phyloP scores from a whole-genome alignment of 139 green algal species.

The Chlorella sp. region DNA sequence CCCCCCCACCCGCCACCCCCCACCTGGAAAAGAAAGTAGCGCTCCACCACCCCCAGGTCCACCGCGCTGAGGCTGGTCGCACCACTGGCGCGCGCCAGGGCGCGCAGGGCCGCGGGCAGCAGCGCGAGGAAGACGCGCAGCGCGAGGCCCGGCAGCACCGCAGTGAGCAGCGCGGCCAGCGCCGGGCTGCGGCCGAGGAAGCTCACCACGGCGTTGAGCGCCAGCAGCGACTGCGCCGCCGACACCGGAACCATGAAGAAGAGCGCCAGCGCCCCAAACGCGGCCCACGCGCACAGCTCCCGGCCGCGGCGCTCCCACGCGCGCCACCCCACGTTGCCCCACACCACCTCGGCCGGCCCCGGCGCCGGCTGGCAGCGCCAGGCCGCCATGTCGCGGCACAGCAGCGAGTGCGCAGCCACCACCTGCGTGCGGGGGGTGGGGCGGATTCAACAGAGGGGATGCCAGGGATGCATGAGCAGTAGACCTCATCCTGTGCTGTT shows the following conservation, averaged over 20 bases:
- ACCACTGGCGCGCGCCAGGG: background rate
- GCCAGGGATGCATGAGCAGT: background rate
- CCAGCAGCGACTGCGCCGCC: constrained; percentile 39
- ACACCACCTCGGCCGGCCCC: constrained; percentile 22
- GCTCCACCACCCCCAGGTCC: constrained; percentile 51
- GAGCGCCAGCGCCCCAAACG: constrained; percentile 41
- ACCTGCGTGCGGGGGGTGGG: constrained; percentile 32
- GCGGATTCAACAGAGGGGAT: background rate
- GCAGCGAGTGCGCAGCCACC: constrained; percentile 43
- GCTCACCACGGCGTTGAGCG: constrained; percentile 22
- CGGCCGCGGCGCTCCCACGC: constrained; percentile 27
- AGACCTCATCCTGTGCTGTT: background rate
- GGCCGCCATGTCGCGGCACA: constrained; percentile 43
- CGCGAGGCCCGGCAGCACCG: constrained; percentile 32
- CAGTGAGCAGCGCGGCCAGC: constrained; percentile 26
- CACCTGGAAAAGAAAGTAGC: constrained; percentile 59
- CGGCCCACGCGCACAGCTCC: constrained; percentile 14
- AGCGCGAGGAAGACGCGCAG: constrained; percentile 38
- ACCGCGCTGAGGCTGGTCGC: constrained; percentile 33
- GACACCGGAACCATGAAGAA: constrained; percentile 24
- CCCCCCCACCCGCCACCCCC: too few relatives aligned
- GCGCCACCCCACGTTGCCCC: constrained; percentile 28
- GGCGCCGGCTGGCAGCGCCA: constrained; percentile 51
- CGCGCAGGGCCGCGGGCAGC: background rate
- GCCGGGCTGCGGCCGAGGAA: background rate